phyloP scores from a whole-genome alignment of 345 rosid species.

The Ceriops zippeliana region DNA sequence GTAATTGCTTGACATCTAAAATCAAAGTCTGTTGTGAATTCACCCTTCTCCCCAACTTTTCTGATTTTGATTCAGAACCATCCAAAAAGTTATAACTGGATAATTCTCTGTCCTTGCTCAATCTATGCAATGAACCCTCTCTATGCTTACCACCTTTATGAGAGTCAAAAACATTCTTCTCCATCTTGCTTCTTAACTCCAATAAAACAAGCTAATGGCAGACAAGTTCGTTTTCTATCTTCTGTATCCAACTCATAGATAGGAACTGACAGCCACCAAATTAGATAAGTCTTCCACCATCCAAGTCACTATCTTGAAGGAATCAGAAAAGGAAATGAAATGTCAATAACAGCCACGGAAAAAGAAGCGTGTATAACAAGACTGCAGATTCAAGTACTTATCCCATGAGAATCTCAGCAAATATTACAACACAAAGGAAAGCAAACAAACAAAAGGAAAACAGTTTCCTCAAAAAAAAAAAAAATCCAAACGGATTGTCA shows the following conservation, averaged over 20 bases:
- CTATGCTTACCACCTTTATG: constrained; percentile 39
- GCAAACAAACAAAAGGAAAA: background rate
- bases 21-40: constrained; percentile 37
- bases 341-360: constrained; percentile 16
- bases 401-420: constrained; percentile 12
- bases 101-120: constrained; percentile 22
- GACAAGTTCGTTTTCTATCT: constrained; percentile 23
- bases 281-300: constrained; percentile 5
- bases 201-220: constrained; percentile 13
- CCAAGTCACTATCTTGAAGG: constrained; percentile 12
- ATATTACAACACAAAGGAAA: background rate
- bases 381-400: constrained; percentile 5
- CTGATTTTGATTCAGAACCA: constrained; percentile 25
- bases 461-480: background rate
- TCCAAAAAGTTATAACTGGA: constrained; percentile 18
- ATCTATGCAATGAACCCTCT: constrained; percentile 38
- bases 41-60: constrained; percentile 36
- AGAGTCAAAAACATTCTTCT: constrained; percentile 28
- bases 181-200: constrained; percentile 42
- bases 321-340: constrained; percentile 31
- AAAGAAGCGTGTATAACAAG: constrained; percentile 4
- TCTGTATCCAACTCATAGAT: constrained; percentile 17
- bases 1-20: constrained; percentile 50
- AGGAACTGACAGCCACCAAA: background rate
- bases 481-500: background rate